Base-by-base conservation (phyloP, 1,284 basidiomycete species). In the Ceratobasidium sp. region DNA sequence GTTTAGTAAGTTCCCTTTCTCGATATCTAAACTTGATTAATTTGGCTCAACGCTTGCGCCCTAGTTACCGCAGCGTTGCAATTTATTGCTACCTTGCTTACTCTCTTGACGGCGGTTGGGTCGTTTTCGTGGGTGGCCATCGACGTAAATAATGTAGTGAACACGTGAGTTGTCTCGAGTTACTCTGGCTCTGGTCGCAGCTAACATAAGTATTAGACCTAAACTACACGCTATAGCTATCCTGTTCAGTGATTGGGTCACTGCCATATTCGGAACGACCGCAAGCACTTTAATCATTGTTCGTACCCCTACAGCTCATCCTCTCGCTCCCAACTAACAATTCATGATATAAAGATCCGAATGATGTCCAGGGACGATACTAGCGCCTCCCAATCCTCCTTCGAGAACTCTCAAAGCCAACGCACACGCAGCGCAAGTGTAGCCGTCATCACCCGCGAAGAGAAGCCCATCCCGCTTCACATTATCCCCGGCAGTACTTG, bases 281-380 rank as follows among this genome's bases (percentile, higher is more conserved):
- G 48, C 51, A 17, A 66, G 51, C 48, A 66, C 22, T 19, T 53
- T 66, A 33, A 66, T 66, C 48, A 22, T 66, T 27, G 63, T 66
- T 19, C 31, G 63, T n/a, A n/a, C n/a, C n/a, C 14, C 14, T 9
- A 24, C 19, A 15, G 2, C 11, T 41, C 36, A 41, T 11, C 22
- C 8, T 36, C 41, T 7, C 33, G 14, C 19, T 19, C 57, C 14
- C 57, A 44, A 4, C 24, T n/a, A 60, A 44, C 36, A 11, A 41
- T 60, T 60, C 41, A 29, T 5, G 6, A 19, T 22, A 33, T 22
- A 8, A 22, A 66, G 63, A 53, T 66, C 33, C 63, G 63, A 31
- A 51, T 66, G 63, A 51, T 33, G 19, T 33, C 57, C 17, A n/a
- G 41, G 31, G 57, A 41, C 15, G 57, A 60, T 2, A 6, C 29